Conservation (phyloP, 805 yeast genomes). For the Saturnispora saitoi region DNA sequence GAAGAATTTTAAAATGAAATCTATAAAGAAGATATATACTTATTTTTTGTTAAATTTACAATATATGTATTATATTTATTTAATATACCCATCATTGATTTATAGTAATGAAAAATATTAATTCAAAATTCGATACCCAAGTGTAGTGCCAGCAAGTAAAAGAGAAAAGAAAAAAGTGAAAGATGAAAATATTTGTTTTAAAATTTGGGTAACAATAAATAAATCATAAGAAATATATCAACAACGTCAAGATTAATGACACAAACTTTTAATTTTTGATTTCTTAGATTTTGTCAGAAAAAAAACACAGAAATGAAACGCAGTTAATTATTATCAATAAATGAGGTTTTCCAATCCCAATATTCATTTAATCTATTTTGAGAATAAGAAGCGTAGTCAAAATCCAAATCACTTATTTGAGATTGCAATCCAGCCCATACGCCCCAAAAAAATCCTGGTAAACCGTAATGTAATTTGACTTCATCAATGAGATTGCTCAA, state of each 20-base stretch:
- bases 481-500: conserved; percentile 45
- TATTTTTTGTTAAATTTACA: background rate
- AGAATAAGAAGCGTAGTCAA: conserved; percentile 58
- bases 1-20: background rate
- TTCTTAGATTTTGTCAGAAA: background rate
- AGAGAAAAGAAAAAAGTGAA: background rate
- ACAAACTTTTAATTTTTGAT: background rate
- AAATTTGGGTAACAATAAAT: background rate
- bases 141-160: background rate
- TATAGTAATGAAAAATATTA: background rate
- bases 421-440: conserved; percentile 75
- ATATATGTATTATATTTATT: background rate
- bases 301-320: background rate
- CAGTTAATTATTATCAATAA: background rate
- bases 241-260: background rate
- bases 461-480: conserved; percentile 54
- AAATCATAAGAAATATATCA: background rate
- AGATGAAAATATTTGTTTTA: background rate
- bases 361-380: conserved; percentile 55
- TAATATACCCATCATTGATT: background rate
- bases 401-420: conserved; percentile 59
- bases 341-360: conserved; percentile 49
- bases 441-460: conserved; percentile 84
- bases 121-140: background rate
- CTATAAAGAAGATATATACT: background rate